Evolutionary conservation across 208 protist genomes (phyloP).

Genomic region (Angomonas ambiguus): DNA sequence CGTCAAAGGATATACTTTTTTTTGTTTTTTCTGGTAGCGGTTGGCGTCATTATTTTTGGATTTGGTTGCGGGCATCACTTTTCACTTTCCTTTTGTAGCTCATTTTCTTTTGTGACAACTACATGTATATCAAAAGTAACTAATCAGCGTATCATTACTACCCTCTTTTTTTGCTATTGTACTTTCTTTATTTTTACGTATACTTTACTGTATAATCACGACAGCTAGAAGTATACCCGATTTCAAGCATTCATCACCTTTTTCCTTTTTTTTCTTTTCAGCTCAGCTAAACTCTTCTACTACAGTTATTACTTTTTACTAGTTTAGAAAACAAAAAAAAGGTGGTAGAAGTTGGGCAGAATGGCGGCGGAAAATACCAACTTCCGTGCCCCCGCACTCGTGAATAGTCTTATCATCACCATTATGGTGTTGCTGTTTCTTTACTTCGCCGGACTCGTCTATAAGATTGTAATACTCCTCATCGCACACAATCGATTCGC

Average conservation of each 20-base stretch:
- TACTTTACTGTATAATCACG: not conserved
- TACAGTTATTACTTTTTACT: conserved; percentile 3
- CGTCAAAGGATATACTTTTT: not conserved
- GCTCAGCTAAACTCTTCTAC: not conserved
- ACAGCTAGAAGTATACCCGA: not conserved
- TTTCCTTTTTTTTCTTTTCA: not conserved
- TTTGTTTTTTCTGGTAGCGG: not conserved
- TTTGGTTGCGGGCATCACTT: not conserved
- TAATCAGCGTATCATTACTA: conserved; percentile 1
- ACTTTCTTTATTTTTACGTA: not conserved
- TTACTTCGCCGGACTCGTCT: conserved; percentile 19
- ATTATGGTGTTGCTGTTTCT: conserved; percentile 25
- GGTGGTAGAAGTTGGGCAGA: not conserved
- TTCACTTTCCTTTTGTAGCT: not conserved
- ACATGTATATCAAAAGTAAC: no score
- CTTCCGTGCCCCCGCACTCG: conserved; percentile 14
- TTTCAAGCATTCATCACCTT: not conserved
- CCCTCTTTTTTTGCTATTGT: not conserved
- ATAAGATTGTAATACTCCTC: conserved; percentile 20
- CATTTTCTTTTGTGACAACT: no score
- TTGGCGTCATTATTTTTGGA: not conserved
- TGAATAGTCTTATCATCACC: conserved; percentile 35
- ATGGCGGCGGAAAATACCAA: not conserved
- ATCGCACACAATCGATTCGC: conserved; percentile 18
- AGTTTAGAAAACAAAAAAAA: not conserved